phyloP scores from a whole-genome alignment of 331 rosid genomes.

The Pyrus hybrid region DNA sequence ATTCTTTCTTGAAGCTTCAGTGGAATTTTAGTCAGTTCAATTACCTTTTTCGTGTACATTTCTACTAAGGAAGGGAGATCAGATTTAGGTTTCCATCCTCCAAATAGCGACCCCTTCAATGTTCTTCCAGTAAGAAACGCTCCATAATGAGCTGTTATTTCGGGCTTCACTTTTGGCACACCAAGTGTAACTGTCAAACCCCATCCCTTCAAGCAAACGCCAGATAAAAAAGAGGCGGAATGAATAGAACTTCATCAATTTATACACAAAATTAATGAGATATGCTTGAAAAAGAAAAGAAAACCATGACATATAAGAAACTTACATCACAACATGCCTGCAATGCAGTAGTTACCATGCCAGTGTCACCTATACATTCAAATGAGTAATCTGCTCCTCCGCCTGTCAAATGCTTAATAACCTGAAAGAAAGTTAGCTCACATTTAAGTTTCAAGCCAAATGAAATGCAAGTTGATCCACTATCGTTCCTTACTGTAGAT shows the following conservation, averaged over 20 bases:
- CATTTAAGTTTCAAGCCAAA: not conserved
- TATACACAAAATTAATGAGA: not conserved
- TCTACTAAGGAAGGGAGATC: slow-evolving; percentile 84
- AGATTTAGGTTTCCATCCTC: slow-evolving; percentile 98
- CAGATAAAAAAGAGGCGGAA: slow-evolving; percentile 4
- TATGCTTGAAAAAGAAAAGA: not conserved
- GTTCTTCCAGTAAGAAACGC: slow-evolving; percentile 69
- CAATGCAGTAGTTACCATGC: slow-evolving; percentile 80
- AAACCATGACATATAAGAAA: not conserved
- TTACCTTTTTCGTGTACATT: slow-evolving; percentile 78
- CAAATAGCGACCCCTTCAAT: slow-evolving; percentile 79
- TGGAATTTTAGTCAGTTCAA: not conserved
- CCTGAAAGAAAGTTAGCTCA: slow-evolving; percentile 34
- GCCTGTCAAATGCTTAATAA: slow-evolving; percentile 59
- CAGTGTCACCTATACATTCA: slow-evolving; percentile 85
- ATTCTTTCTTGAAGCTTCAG: not conserved
- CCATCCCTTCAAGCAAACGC: slow-evolving; percentile 63
- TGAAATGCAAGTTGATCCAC: not conserved
- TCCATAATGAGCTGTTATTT: slow-evolving; percentile 75
- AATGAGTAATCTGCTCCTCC: slow-evolving; percentile 97
- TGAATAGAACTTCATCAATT: not conserved
- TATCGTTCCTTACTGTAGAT: not conserved
- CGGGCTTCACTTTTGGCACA: slow-evolving; percentile 78
- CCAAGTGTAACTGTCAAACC: slow-evolving; percentile 96
- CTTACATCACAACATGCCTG: slow-evolving; percentile 90